Percentiles rank a stretch among this genome's conserved stretches.
These are phyloP conservation scores for Lasiodiplodia theobromae DNA, from an alignment of 2,329 filamentous ascomycete species.

Conservation along the genomic window DNA sequence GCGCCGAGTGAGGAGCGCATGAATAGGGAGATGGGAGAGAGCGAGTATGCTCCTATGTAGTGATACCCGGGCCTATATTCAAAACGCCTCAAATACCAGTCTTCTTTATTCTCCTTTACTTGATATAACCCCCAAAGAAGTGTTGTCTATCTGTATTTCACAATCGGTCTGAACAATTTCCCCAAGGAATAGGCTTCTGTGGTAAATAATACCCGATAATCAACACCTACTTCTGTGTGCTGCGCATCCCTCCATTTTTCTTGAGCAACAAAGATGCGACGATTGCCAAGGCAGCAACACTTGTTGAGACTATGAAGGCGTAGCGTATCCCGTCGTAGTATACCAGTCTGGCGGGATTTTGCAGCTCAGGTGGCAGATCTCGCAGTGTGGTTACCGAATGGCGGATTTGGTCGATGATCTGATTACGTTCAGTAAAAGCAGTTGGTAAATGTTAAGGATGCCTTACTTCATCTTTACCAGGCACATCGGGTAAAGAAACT, in stretches of 20 bases:
- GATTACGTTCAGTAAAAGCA: constrained; percentile 50
- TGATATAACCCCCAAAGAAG: too few relatives aligned
- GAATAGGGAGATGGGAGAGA: not conserved
- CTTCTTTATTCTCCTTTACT: too few relatives aligned
- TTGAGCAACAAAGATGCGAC: constrained; percentile 53
- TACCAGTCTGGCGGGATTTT: constrained; percentile 63
- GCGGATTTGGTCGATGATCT: constrained; percentile 68
- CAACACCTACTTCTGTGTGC: not conserved
- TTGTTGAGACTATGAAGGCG: constrained; percentile 64
- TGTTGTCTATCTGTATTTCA: too few relatives aligned
- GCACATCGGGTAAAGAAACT: constrained; percentile 60
- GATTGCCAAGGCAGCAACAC: constrained; percentile 58
- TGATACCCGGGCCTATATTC: not conserved
- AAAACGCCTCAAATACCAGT: too few relatives aligned
- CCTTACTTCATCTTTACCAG: constrained; percentile 60
- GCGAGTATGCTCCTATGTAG: not conserved
- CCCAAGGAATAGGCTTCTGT: too few relatives aligned
- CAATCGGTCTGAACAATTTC: too few relatives aligned
- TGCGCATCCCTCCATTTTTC: not conserved
- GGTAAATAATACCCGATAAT: not conserved
- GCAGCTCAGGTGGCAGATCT: constrained; percentile 63
- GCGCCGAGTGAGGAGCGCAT: not conserved
- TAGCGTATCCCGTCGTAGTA: constrained; percentile 67
- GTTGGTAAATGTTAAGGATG: too few relatives aligned
- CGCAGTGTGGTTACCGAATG: constrained; percentile 66